Evolutionary conservation across 495 filamentous ascomycete species (phyloP).

Genomic region (Daldinia decipiens): DNA sequence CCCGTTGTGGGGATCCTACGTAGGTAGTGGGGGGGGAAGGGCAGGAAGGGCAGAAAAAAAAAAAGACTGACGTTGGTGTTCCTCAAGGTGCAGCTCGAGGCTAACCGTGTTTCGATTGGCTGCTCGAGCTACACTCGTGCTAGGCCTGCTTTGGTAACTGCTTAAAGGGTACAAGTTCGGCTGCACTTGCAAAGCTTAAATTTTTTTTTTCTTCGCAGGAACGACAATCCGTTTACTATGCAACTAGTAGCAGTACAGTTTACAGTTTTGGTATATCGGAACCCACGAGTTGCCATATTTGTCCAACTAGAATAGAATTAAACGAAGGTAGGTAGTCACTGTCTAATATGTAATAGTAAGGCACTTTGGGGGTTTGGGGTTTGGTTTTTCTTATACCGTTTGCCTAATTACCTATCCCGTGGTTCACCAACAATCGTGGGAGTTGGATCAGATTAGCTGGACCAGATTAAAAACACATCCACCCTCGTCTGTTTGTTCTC

Average conservation of each 20-base stretch:
- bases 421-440: background rate
- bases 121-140: background rate
- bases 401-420: background rate
- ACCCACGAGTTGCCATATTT: conserved; percentile 22
- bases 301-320: conserved; percentile 6
- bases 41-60: background rate
- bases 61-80: conserved; percentile 13
- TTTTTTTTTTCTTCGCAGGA: conserved; percentile 6
- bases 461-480: conserved; percentile 14
- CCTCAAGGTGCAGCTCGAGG: conserved; percentile 4
- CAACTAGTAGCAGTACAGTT: background rate
- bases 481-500: background rate
- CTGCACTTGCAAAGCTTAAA: conserved; percentile 26
- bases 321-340: background rate
- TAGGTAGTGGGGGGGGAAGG: background rate
- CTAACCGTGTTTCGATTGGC: conserved; percentile 11
- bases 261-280: background rate
- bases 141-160: conserved; percentile 1
- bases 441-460: conserved; percentile 5
- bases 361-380: too few relatives aligned
- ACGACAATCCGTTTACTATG: background rate
- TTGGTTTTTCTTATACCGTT: too few relatives aligned
- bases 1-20: conserved; percentile 13
- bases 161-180: conserved; percentile 24
- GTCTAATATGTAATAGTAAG: background rate